Conservation (phyloP, 208 protist genomes). For the Balamuthia mandrillaris region DNA sequence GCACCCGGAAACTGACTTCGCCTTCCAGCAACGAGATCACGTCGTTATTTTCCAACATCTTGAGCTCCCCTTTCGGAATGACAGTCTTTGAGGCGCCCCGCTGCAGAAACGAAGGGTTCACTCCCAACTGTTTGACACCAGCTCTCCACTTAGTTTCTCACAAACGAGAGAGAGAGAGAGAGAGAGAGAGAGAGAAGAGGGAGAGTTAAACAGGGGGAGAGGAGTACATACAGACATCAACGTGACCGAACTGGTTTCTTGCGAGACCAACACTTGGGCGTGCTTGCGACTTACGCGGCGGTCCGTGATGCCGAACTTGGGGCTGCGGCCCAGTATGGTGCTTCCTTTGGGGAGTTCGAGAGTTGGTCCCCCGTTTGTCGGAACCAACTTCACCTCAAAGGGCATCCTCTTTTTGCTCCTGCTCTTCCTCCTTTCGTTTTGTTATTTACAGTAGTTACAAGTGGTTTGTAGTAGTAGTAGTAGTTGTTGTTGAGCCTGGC, state of each 20-base stretch:
- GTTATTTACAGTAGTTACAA: neutral
- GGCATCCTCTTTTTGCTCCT: neutral
- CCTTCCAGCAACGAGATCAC: neutral
- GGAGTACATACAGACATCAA: constrained; percentile 8
- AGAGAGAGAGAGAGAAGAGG: neutral
- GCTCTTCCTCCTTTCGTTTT: neutral
- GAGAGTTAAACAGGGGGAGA: too few relatives aligned
- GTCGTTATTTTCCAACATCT: constrained; percentile 12
- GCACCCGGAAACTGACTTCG: neutral
- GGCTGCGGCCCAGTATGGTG: neutral
- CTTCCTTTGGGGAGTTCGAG: neutral
- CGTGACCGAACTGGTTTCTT: constrained; percentile 27
- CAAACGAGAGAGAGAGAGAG: neutral
- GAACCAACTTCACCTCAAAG: neutral
- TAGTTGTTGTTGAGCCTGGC: too few relatives aligned
- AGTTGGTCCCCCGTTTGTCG: neutral
- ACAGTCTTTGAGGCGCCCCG: neutral
- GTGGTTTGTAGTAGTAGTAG: too few relatives aligned
- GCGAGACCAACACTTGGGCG: neutral
- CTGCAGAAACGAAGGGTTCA: neutral
- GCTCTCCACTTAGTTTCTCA: neutral
- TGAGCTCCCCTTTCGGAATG: neutral
- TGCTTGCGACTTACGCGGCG: constrained; percentile 4
- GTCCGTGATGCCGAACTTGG: neutral
- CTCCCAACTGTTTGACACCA: neutral